Percentiles rank a stretch among this genome's conserved stretches.
Evolutionary conservation across 169 alveolate species (phyloP).

Genomic region (Perkinsus olseni): DNA sequence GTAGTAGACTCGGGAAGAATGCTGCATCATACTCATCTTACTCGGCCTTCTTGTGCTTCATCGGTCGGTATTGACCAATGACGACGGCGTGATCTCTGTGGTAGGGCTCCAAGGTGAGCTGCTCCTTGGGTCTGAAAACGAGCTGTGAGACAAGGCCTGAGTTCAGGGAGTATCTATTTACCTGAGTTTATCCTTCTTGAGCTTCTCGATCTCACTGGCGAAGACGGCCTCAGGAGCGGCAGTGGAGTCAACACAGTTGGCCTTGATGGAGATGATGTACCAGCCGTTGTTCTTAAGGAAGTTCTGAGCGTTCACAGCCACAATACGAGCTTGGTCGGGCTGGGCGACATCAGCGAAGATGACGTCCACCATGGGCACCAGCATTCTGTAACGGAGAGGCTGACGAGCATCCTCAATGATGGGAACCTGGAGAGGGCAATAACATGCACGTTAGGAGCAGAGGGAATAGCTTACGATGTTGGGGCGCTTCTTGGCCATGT

Average conservation of each 20-base stretch:
- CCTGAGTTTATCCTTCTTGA: slow-evolving; percentile 72
- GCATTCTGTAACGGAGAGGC: slow-evolving; percentile 94
- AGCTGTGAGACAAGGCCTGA: not conserved
- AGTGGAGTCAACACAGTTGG: slow-evolving; percentile 96
- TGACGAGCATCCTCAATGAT: slow-evolving; percentile 99
- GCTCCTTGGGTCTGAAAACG: slow-evolving; percentile 85
- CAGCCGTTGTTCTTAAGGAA: slow-evolving; percentile 93
- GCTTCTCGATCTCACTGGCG: slow-evolving; percentile 59
- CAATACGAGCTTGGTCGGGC: slow-evolving; percentile 96
- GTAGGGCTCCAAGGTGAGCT: slow-evolving; percentile 94
- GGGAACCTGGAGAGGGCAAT: slow-evolving; percentile 55
- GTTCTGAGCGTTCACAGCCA: slow-evolving; percentile 85
- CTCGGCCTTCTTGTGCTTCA: slow-evolving; percentile 49
- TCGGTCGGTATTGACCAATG: slow-evolving; percentile 87
- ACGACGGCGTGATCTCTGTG: slow-evolving; percentile 97
- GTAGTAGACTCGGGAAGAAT: not conserved
- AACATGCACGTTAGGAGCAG: not conserved
- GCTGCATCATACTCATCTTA: not conserved
- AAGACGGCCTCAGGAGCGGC: slow-evolving; percentile 96
- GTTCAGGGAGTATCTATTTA: not conserved
- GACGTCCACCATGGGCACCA: slow-evolving; percentile 96
- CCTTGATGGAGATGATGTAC: slow-evolving; percentile 92
- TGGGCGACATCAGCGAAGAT: slow-evolving; percentile 97
- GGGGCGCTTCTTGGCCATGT: slow-evolving; percentile 95
- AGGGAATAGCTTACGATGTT: slow-evolving; percentile 61